These are phyloP conservation scores for Chaetoscypha palmicola DNA, from an alignment of 2,329 filamentous ascomycete genomes.

Conservation along the genomic window DNA sequence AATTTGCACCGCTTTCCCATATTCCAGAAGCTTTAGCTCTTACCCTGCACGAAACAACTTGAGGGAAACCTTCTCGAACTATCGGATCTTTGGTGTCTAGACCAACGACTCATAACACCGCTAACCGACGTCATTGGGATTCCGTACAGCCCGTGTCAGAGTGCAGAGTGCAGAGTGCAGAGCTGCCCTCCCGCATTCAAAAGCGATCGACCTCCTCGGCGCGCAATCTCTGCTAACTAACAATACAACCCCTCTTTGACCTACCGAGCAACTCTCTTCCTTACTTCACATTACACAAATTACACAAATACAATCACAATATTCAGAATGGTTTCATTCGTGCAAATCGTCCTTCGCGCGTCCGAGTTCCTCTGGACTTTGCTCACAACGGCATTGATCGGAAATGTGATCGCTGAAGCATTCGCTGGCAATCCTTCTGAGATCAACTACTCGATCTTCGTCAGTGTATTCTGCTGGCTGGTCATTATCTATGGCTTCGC, in stretches of 20 bases:
- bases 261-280: not conserved
- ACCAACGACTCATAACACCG: too few relatives aligned
- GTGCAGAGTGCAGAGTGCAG: too few relatives aligned
- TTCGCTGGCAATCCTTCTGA: conserved; percentile 56
- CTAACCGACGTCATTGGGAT: too few relatives aligned
- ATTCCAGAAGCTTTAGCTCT: too few relatives aligned
- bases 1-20: too few relatives aligned
- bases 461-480: conserved; percentile 58
- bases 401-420: conserved; percentile 40
- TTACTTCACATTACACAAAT: not conserved
- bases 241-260: not conserved
- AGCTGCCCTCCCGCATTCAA: not conserved
- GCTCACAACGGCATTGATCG: conserved; percentile 27
- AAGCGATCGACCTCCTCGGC: not conserved
- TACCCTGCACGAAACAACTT: too few relatives aligned
- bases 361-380: conserved; percentile 27
- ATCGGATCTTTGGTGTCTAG: too few relatives aligned
- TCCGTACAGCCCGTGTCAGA: not conserved
- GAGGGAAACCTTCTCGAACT: too few relatives aligned
- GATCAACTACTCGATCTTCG: conserved; percentile 57
- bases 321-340: conserved; percentile 17
- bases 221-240: not conserved
- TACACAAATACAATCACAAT: not conserved
- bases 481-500: conserved; percentile 56
- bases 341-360: conserved; percentile 21